phyloP scores from a whole-genome alignment of 768 basidiomycete genomes.

The Arthromyces matolae region DNA sequence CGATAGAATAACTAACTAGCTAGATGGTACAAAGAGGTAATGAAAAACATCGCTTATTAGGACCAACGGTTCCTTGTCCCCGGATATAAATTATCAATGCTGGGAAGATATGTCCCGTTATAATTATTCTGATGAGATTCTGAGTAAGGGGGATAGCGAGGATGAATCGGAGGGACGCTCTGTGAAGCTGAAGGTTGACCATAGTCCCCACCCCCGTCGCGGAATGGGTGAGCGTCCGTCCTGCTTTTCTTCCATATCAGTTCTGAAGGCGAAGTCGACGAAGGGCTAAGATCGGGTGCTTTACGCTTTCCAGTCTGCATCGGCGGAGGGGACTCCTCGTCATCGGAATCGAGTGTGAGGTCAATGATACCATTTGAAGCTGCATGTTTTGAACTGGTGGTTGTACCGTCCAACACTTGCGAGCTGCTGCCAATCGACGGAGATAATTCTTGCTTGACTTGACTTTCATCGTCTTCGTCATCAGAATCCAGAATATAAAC shows the following conservation, averaged over 20 bases:
- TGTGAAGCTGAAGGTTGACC: slow-evolving; percentile 6
- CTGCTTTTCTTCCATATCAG: slow-evolving; percentile 71
- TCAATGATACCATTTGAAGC: slow-evolving; percentile 65
- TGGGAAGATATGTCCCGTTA: slow-evolving; percentile 10
- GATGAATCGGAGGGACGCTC: slow-evolving; percentile 8
- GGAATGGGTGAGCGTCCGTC: slow-evolving; percentile 24
- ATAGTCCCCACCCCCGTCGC: slow-evolving; percentile 14
- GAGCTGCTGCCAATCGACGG: slow-evolving; percentile 53
- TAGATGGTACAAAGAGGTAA: neutral
- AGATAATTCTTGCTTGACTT: slow-evolving; percentile 74
- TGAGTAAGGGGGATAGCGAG: slow-evolving; percentile 15
- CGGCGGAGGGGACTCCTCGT: slow-evolving; percentile 47
- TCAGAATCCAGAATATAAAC: slow-evolving; percentile 72
- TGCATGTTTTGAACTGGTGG: slow-evolving; percentile 26
- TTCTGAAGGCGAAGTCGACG: slow-evolving; percentile 49
- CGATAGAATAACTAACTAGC: slow-evolving; percentile 6
- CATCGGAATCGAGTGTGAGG: slow-evolving; percentile 76
- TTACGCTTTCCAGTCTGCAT: slow-evolving; percentile 56
- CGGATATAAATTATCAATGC: slow-evolving; percentile 14
- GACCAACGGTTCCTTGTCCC: slow-evolving; percentile 18
- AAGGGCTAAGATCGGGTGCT: slow-evolving; percentile 45
- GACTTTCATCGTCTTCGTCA: slow-evolving; percentile 74
- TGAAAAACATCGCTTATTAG: slow-evolving; percentile 10
- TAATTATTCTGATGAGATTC: slow-evolving; percentile 5
- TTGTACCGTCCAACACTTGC: slow-evolving; percentile 27